Evolutionary conservation across 2,329 filamentous ascomycete genomes (phyloP).

Genomic region (Aplosporella prunicola): DNA sequence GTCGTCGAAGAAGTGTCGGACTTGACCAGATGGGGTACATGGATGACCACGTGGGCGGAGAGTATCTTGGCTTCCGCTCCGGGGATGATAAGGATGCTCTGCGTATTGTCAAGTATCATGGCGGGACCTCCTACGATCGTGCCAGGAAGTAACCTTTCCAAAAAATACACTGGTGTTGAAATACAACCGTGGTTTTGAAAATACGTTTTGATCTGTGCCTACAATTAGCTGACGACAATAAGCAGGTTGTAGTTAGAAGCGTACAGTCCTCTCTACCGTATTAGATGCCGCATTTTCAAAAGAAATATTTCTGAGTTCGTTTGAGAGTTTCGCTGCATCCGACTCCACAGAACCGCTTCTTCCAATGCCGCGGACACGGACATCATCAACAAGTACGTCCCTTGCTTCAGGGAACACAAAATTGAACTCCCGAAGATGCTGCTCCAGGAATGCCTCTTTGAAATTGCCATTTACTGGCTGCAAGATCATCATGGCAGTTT

Average conservation of each 20-base stretch:
- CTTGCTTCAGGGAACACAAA: slow-evolving; percentile 43
- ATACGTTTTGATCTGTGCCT: slow-evolving; percentile 13
- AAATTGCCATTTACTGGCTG: slow-evolving; percentile 24
- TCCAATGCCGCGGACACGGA: slow-evolving; percentile 6
- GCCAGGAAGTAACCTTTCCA: slow-evolving; percentile 17
- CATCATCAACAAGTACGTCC: slow-evolving; percentile 19
- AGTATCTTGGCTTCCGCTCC: slow-evolving; percentile 29
- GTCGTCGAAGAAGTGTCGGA: slow-evolving; percentile 41
- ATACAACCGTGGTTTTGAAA: slow-evolving; percentile 18
- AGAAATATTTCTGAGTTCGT: slow-evolving; percentile 64
- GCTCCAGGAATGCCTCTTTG: slow-evolving; percentile 24
- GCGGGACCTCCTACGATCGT: slow-evolving; percentile 21
- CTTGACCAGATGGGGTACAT: slow-evolving; percentile 41
- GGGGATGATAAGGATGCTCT: slow-evolving; percentile 36
- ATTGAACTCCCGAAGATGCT: slow-evolving; percentile 35
- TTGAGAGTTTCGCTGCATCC: slow-evolving; percentile 66
- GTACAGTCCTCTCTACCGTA: slow-evolving; percentile 54
- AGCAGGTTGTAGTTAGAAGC: not conserved
- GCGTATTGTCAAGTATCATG: slow-evolving; percentile 32
- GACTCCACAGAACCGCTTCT: slow-evolving; percentile 42
- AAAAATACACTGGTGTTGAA: slow-evolving; percentile 18
- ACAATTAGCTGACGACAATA: not conserved
- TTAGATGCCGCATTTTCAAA: slow-evolving; percentile 49
- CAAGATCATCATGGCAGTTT: slow-evolving; percentile 37
- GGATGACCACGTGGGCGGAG: slow-evolving; percentile 32